Evolutionary conservation across 805 yeast genomes (phyloP).

Genomic region (Lachancea waltii): DNA sequence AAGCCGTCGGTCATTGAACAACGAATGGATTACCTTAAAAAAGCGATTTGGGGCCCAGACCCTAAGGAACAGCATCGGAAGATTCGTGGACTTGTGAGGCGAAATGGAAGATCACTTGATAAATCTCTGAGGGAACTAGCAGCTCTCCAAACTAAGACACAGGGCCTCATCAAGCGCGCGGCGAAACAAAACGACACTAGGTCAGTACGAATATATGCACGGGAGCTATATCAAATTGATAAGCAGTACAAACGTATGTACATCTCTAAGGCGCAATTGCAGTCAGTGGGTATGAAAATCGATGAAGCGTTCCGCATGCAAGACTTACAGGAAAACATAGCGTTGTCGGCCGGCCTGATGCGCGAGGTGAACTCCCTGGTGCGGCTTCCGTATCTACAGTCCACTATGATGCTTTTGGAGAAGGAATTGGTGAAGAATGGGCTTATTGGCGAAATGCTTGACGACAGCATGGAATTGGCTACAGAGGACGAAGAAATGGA

Average conservation of each 20-base stretch:
- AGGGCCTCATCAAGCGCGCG: conserved; percentile 61
- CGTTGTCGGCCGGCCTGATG: conserved; percentile 74
- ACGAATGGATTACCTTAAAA: conserved; percentile 83
- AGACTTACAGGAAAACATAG: conserved; percentile 76
- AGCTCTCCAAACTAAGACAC: conserved; percentile 71
- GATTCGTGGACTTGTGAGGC: conserved; percentile 72
- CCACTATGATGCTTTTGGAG: conserved; percentile 79
- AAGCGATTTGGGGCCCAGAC: conserved; percentile 93
- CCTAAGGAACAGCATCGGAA: conserved; percentile 80
- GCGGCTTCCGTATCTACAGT: conserved; percentile 68
- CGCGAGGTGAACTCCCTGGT: conserved; percentile 78
- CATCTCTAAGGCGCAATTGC: conserved; percentile 77
- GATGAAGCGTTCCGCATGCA: conserved; percentile 87
- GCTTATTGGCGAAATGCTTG: conserved; percentile 90
- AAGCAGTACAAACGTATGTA: conserved; percentile 70
- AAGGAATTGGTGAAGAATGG: conserved; percentile 82
- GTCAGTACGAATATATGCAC: conserved; percentile 72
- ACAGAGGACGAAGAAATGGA: conserved; percentile 62
- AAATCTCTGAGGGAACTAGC: conserved; percentile 51
- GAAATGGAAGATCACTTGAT: conserved; percentile 79
- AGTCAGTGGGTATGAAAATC: conserved; percentile 79
- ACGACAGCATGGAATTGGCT: conserved; percentile 74
- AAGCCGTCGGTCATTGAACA: too few species aligned
- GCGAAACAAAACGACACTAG: conserved; percentile 73
- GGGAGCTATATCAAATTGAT: conserved; percentile 66